Conservation (phyloP, 192 early-diverging fungal species). For the Coemansia umbellata region DNA sequence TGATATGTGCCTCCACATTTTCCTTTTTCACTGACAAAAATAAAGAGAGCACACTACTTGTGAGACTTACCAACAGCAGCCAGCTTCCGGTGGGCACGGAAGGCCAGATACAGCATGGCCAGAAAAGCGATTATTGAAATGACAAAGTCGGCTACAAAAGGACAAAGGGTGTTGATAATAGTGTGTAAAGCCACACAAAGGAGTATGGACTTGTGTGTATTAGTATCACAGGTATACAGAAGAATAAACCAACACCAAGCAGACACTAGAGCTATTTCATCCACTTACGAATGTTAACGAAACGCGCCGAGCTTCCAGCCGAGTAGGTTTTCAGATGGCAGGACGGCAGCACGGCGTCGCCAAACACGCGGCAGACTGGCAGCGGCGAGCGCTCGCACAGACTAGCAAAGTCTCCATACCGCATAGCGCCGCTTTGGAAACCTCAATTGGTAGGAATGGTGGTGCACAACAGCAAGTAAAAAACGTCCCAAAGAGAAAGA, state of each 20-base stretch:
- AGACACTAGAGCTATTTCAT: no score
- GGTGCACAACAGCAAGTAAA: not conserved
- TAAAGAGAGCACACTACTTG: not conserved
- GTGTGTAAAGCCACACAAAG: no score
- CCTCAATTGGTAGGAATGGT: no score
- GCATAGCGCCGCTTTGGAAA: slow-evolving; percentile 25
- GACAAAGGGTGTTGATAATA: no score
- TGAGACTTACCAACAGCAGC: slow-evolving; percentile 53
- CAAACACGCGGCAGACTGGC: slow-evolving; percentile 48
- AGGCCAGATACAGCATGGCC: slow-evolving; percentile 37
- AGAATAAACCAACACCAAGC: no score
- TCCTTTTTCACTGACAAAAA: no score
- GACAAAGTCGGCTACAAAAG: slow-evolving; percentile 53
- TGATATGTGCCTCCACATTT: no score
- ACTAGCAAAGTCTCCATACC: slow-evolving; percentile 50
- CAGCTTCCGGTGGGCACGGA: slow-evolving; percentile 45
- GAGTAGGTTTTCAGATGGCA: slow-evolving; percentile 26
- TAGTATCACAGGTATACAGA: not conserved
- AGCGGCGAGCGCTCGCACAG: slow-evolving; percentile 49
- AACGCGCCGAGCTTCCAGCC: slow-evolving; percentile 14
- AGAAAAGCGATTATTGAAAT: slow-evolving; percentile 44
- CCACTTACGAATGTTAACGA: slow-evolving; percentile 49
- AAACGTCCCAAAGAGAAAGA: not conserved
- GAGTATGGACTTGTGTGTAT: no score
- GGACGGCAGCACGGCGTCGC: slow-evolving; percentile 21